phyloP scores from a whole-genome alignment of 176 grass and related monocot genomes.

The Poa annua region DNA sequence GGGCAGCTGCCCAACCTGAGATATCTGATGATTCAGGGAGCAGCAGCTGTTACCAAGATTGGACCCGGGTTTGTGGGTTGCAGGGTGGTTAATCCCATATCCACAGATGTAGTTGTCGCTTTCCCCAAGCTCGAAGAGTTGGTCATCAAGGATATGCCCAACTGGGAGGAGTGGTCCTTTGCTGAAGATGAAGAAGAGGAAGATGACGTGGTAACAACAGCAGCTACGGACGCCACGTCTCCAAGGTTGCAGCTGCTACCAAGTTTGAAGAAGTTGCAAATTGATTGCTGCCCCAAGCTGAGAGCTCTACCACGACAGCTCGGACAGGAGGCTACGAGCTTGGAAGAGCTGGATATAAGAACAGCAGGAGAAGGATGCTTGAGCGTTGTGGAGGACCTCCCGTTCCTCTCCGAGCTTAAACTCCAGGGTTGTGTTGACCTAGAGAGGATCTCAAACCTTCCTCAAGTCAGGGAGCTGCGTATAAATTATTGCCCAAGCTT shows the following conservation, averaged over 20 bases:
- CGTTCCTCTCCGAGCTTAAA: background rate
- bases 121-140: constrained; percentile 43
- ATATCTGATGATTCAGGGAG: background rate
- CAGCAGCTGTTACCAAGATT: background rate
- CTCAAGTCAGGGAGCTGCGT: background rate
- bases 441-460: constrained; percentile 38
- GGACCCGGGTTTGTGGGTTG: background rate
- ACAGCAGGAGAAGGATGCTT: background rate
- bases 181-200: background rate
- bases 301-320: constrained; percentile 36
- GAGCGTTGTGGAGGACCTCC: background rate
- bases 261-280: background rate
- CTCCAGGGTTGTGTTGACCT: background rate
- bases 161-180: constrained; percentile 51
- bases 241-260: constrained; percentile 1
- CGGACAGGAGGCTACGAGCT: background rate
- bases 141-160: constrained; percentile 25
- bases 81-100: background rate
- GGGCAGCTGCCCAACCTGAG: background rate
- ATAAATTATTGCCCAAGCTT: constrained; percentile 4
- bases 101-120: background rate
- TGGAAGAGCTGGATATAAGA: background rate
- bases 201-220: background rate
- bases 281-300: constrained; percentile 33
- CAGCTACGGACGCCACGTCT: background rate